Percentiles rank a stretch among this genome's conserved stretches.
Conservation (phyloP, 441 rosid species). For the Eutrema salsugineum region DNA sequence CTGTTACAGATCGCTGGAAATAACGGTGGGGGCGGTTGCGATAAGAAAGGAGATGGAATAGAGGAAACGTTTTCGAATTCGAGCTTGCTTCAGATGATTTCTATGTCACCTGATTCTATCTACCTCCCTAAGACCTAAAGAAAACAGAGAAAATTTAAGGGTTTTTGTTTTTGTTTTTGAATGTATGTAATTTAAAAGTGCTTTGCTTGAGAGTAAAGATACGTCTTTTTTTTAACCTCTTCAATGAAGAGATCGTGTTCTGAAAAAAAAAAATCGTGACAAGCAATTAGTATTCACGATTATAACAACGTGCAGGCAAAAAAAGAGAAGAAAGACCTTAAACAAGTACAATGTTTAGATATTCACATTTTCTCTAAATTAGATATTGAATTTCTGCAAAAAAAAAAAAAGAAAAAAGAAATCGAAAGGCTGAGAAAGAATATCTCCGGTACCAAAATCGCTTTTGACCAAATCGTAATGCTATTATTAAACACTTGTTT, state of each 20-base stretch:
- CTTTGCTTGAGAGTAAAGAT: slow-evolving; percentile 21
- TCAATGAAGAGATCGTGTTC: slow-evolving; percentile 8
- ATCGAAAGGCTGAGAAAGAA: slow-evolving; percentile 35
- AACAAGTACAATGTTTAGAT: slow-evolving; percentile 1
- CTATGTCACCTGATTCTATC: slow-evolving; percentile 84
- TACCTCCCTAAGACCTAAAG: slow-evolving; percentile 27
- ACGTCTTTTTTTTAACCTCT: neutral
- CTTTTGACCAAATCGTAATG: slow-evolving; percentile 25
- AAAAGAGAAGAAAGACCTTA: neutral
- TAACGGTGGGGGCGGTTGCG: slow-evolving; percentile 43
- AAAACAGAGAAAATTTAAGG: neutral
- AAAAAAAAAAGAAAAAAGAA: neutral
- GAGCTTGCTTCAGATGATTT: slow-evolving; percentile 83
- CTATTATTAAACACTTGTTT: slow-evolving; percentile 27
- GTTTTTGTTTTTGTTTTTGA: neutral
- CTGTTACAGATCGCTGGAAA: slow-evolving; percentile 41
- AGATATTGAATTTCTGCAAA: neutral
- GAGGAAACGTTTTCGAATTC: slow-evolving; percentile 91
- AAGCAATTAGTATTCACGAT: slow-evolving; percentile 15
- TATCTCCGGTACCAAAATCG: slow-evolving; percentile 21
- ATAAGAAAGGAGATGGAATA: slow-evolving; percentile 49
- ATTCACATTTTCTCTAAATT: neutral
- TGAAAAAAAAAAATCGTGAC: slow-evolving; percentile 7
- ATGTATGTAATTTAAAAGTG: slow-evolving; percentile 5
- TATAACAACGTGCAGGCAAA: slow-evolving; percentile 26